Base-by-base conservation (phyloP, 2,329 filamentous ascomycete genomes). In the Berkeleyomyces basicola region DNA sequence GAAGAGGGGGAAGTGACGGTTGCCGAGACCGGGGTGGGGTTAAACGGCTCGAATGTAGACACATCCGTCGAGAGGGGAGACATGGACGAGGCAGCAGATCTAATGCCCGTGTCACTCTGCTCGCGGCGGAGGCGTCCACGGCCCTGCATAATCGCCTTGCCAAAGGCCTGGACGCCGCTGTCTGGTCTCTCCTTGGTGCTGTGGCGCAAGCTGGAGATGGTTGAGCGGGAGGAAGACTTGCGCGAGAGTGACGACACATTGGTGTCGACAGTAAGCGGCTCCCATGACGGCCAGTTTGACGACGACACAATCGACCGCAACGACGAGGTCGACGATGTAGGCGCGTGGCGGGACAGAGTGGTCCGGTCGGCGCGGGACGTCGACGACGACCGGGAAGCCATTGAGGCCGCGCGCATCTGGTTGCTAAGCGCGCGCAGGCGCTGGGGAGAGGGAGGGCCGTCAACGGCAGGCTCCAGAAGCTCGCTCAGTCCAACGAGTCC, bases 401-500 rank as follows among this genome's bases (percentile, higher is more conserved):
- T 73, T 33, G 81, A 80, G 33, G 76, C 75, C 68, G 77, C 75
- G 70, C 78, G 82, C 76, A 82, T 78, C 71, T 83, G 79, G 70
- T 79, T 78, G 70, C 75, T 82, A 61, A 83, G 74, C 64, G 79
- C 79, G 67, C 82, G 78, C 67, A 83, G 77, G 65, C 77, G 77
- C 68, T 82, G 78, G 37, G 82, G 80, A 42, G 82, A 85, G 0
- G 82, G 81, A 47, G 82, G 82, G 16, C 80, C 79, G 67, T 85
- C 80, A 63, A 84, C 72, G 65, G 82, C 77, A 58, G 82, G 81
- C 64, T 79, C 81, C 63, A 85, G 71, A 61, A 80, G 74, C 64
- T 79, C 77, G 64, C 73, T 68, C 58, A 74, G 61, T 36, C 44
- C 57, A 49, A 44, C 60, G 6, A 64, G 40, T 11, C 60, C 58